phyloP scores from a whole-genome alignment of 139 green algal species.

The Picochlorum sp. region DNA sequence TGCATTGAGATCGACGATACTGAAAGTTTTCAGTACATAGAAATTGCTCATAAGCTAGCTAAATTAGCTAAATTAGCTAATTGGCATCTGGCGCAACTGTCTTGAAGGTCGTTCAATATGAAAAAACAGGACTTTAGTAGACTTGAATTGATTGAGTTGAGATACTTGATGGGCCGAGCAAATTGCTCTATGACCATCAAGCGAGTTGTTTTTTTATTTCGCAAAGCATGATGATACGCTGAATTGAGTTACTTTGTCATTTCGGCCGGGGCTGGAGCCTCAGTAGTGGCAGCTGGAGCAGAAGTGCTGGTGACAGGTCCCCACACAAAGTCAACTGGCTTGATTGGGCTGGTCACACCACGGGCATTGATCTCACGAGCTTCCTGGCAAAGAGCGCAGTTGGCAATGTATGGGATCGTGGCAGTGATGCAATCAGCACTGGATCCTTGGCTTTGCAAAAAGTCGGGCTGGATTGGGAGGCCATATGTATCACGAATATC shows the following conservation, averaged over 20 bases:
- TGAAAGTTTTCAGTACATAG: too few species aligned
- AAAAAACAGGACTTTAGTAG: too few species aligned
- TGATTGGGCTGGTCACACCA: background rate
- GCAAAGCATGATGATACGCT: background rate
- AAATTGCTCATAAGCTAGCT: too few species aligned
- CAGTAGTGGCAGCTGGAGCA: background rate
- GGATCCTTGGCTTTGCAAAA: background rate
- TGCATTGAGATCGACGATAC: too few species aligned
- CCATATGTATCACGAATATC: background rate
- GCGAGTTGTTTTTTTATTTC: too few species aligned
- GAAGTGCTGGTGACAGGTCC: too few species aligned
- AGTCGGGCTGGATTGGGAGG: background rate
- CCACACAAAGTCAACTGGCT: constrained; percentile 3
- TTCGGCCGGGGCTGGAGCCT: background rate
- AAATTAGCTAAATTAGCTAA: too few species aligned
- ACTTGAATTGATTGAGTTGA: too few species aligned
- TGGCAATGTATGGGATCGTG: background rate
- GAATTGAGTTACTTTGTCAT: constrained; percentile 3
- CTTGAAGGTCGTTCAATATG: too few species aligned
- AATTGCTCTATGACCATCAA: too few species aligned
- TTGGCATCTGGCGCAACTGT: too few species aligned
- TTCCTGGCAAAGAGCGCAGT: background rate
- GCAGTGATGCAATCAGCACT: constrained; percentile 3
- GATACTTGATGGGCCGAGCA: too few species aligned
- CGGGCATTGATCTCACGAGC: background rate